Evolutionary conservation across 2,329 filamentous ascomycete genomes (phyloP), one percentile per base, ranked within the genome.

Genomic region (Exserohilum rostratum): DNA sequence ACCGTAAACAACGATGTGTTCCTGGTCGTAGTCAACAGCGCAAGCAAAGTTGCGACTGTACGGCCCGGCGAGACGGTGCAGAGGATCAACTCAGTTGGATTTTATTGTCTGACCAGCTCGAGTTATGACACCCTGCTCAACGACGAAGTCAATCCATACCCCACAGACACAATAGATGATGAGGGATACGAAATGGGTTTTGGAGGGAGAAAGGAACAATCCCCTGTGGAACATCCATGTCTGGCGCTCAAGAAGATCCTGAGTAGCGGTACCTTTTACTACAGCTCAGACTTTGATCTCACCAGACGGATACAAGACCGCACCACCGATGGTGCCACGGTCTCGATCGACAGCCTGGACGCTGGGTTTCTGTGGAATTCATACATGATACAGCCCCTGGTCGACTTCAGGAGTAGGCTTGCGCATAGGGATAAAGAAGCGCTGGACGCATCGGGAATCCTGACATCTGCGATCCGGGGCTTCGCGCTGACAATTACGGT

Each of bases 211-310:
- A 83, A 87, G 53, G 84, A 85, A 65, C 91, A 97, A 38, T 80
- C 85, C 37, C 77, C 87, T 22, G 76, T 90, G 27, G 92, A 97
- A 69, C 92, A 97, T 75, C 95, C 95, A 6, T 98, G 93, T 75
- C 80, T 91, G 66, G 90, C 95, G 40, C 77, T 99, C 55, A 93
- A 93, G 76, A 98, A 96, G 80, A 84, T 99, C 33, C 80, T 99
- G 51, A 89, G 91, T 70, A 93, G 96, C 73, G 93, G 93, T 22
- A 96, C 90, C 27, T 99, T 99, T 73, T 99, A 98, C 75, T 99
- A 97, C 78, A 97, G 92, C 72, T 91, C 91, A n/a, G 92, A 98
- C 75, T 99, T 99, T 74, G 93, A 99, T 72, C 81, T 99, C 44
- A 99, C 95, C 3, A 93, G 96, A 75, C 85, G 95, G 64, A 79